phyloP scores from a whole-genome alignment of 1,139 yeast genomes.

The Sugiyamaella pinicola region DNA sequence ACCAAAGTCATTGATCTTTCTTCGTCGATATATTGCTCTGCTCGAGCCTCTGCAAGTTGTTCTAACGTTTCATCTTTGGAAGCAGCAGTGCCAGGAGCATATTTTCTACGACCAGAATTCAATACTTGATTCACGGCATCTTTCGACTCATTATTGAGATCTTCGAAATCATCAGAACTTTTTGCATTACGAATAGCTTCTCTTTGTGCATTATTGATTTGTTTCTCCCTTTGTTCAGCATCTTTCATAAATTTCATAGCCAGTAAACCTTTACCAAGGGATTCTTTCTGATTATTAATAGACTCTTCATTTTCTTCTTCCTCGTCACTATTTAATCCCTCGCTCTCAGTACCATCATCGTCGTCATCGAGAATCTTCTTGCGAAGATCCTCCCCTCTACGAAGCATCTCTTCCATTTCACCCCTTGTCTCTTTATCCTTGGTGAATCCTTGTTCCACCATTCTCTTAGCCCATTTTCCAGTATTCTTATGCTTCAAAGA shows the following conservation, averaged over 20 bases:
- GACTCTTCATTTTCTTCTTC: conserved; percentile 43
- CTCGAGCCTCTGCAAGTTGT: conserved; percentile 40
- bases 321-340: conserved; percentile 49
- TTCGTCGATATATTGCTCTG: conserved; percentile 61
- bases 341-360: conserved; percentile 56
- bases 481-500: conserved; percentile 84
- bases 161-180: conserved; percentile 50
- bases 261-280: conserved; percentile 79
- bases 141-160: conserved; percentile 44
- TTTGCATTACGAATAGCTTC: conserved; percentile 50
- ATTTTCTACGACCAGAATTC: conserved; percentile 81
- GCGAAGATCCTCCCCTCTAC: conserved; percentile 79
- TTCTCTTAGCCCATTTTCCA: conserved; percentile 80
- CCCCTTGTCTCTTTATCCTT: conserved; percentile 82
- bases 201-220: conserved; percentile 56
- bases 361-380: conserved; percentile 73
- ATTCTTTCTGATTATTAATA: conserved; percentile 43
- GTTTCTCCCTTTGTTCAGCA: conserved; percentile 66
- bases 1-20: conserved; percentile 47
- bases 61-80: conserved; percentile 46
- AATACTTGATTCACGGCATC: conserved; percentile 43
- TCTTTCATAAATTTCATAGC: conserved; percentile 94
- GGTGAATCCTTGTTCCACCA: conserved; percentile 87
- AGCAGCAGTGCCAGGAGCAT: conserved; percentile 68
- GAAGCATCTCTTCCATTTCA: conserved; percentile 91